Base-by-base conservation (phyloP, 2,329 filamentous ascomycete species). In the Apiospora phragmitis region DNA sequence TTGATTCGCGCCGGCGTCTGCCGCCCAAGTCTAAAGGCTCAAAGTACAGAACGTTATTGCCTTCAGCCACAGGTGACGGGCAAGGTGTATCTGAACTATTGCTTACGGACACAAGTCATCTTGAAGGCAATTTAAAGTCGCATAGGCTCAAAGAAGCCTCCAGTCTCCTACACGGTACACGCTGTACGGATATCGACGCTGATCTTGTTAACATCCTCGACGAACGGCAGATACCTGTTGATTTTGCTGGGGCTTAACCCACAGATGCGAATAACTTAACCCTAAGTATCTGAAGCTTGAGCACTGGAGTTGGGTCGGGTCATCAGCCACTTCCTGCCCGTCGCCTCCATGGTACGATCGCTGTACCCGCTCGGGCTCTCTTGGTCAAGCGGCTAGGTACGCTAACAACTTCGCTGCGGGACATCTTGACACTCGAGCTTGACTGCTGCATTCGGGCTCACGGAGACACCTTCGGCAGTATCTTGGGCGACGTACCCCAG, bases 291-390 rank as follows among this genome's bases (percentile, higher is more conserved):
- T 18, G 21, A 62, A 62, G 32, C 26, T 18, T 21, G 21, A 62
- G 32, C 55, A 21, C 55, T 62, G 32, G 32, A 38, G 8, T 11
- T 29, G 18, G 55, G 32, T 62, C 55, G 18, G 55, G 32, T 62
- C 55, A 62, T n/a, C 55, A 62, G 55, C 55, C 55, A 62, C 55
- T 62, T 38, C 51, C 55, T 62, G 32, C 16, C 55, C 55, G 21
- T 62, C 32, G 55, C 55, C 55, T 62, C 32, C 21, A 62, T 62
- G 55, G 55, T 62, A 62, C 55, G 55, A 62, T 62, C 55, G 18
- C 24, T 62, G 55, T 62, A 62, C 32, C 55, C 55, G 55, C 55
- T 38, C 55, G 11, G 9, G 55, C 32, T 35, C 18, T 14, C 55
- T 62, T 12, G 29, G 55, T 29, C 32, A 12, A 38, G 55, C 55